These are phyloP conservation scores for Penicilliopsis zonata DNA, from an alignment of 495 filamentous ascomycete species.

Conservation along the genomic window DNA sequence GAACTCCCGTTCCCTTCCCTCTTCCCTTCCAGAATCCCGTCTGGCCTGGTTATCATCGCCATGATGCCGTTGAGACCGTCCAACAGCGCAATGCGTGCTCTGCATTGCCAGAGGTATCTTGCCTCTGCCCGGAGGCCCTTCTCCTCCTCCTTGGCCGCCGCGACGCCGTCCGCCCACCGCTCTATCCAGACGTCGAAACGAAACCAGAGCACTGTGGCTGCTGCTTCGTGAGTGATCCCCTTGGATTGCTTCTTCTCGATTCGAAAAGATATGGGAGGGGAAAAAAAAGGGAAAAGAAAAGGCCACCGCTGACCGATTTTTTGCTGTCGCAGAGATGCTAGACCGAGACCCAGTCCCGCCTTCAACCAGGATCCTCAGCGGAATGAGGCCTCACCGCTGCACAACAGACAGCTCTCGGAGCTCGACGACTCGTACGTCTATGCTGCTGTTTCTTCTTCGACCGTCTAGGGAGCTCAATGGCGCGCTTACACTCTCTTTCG, in stretches of 20 bases:
- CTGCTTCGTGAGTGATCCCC: constrained; percentile 27
- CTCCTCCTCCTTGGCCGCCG: constrained; percentile 26
- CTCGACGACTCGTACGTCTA: constrained; percentile 58
- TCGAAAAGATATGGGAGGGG: too few species aligned
- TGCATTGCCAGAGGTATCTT: constrained; percentile 29
- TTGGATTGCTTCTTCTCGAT: neutral
- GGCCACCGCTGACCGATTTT: too few species aligned
- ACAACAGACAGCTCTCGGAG: constrained; percentile 44
- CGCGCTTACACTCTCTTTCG: neutral
- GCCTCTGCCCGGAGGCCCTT: constrained; percentile 28
- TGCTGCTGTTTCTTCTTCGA: neutral
- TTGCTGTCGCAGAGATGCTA: constrained; percentile 18
- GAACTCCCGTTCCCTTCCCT: constrained; percentile 6
- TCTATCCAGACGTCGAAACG: constrained; percentile 27
- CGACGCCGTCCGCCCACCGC: constrained; percentile 35
- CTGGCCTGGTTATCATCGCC: constrained; percentile 26
- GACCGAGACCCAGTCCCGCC: constrained; percentile 53
- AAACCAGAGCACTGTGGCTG: constrained; percentile 36
- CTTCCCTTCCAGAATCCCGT: constrained; percentile 1
- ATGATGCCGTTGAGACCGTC: constrained; percentile 41
- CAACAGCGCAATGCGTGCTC: constrained; percentile 32
- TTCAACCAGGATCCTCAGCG: constrained; percentile 53
- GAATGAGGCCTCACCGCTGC: constrained; percentile 60
- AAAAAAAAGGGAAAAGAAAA: too few species aligned
- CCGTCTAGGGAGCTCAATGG: neutral